Evolutionary conservation across 2,329 filamentous ascomycete species (phyloP), one percentile per base, ranked within the genome.

Genomic region (Aspergillus sp.): DNA sequence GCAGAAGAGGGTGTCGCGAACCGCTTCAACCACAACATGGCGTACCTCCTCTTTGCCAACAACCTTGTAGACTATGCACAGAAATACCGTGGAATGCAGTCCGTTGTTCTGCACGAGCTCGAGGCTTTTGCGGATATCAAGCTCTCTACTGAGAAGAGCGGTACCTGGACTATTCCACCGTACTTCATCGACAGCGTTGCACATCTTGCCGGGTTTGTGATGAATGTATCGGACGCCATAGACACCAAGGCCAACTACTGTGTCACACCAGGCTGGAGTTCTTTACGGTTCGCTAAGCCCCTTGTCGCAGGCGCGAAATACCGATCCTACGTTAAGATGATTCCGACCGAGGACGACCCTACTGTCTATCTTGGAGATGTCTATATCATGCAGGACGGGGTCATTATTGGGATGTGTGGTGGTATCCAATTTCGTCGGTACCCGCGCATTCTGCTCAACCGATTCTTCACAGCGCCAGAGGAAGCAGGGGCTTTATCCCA

Each of bases 351-450:
- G 3, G 67, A 72, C 0, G 70, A 75, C 14, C 53, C 64, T 3
- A 67, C 64, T 6, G 56, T 73, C 12, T 77, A 67, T 54, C 40
- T 66, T 0, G 77, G 77, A 14, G 77, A 79, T 59, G 70, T 78
- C 1, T 77, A 75, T 51, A 64, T 77, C 17, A 52, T 77, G 2
- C 71, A 75, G 12, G 68, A 71, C 6, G 63, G 64, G 7, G 57
- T 45, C 1, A 67, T 78, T 27, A 58, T 78, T 0, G 76, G 70
- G 1, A 58, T 72, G 51, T 64, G 75, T 2, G 68, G 63, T 3
- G 69, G 65, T 2, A 62, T 70, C 31, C 52, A 70, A 58, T 80
- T 81, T 66, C 70, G 73, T 11, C 65, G 68, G 9, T 59, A 58
- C 14, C 66, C 66, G 9, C 61, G 66, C 23, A 48, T 63, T 9